phyloP scores from a whole-genome alignment of 2,329 filamentous ascomycete species.

The Penicillium sp. region DNA sequence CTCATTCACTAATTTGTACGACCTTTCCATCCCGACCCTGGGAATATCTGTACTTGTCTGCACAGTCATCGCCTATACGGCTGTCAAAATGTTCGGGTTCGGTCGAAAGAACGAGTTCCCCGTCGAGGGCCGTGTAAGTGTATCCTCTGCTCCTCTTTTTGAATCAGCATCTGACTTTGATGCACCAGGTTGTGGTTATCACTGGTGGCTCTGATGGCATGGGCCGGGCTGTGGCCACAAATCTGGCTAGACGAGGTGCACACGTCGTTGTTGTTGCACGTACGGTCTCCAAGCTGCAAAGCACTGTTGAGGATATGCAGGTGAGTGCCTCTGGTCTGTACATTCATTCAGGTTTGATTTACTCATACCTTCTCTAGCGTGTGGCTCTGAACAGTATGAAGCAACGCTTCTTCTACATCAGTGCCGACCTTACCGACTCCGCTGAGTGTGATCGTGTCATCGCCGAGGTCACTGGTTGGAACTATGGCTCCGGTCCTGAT shows the following conservation, averaged over 20 bases:
- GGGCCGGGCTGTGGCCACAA: constrained; percentile 74
- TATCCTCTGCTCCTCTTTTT: background rate
- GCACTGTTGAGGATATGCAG: constrained; percentile 68
- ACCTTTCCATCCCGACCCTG: constrained; percentile 30
- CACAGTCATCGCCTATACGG: constrained; percentile 37
- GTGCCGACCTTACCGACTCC: constrained; percentile 76
- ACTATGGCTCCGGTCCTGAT: constrained; percentile 73
- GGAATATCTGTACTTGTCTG: constrained; percentile 38
- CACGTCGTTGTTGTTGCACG: constrained; percentile 85
- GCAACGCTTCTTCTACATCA: constrained; percentile 83
- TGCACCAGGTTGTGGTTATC: constrained; percentile 75
- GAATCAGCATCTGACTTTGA: constrained; percentile 16
- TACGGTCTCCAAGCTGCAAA: constrained; percentile 72
- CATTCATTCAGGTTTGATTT: background rate
- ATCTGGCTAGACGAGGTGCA: constrained; percentile 81
- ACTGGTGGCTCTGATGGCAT: constrained; percentile 94
- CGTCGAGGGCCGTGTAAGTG: constrained; percentile 77
- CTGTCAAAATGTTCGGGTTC: constrained; percentile 46
- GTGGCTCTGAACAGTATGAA: constrained; percentile 66
- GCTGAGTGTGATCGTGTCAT: constrained; percentile 73
- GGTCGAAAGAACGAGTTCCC: constrained; percentile 72
- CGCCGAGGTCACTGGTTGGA: constrained; percentile 76
- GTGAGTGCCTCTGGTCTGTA: constrained; percentile 45
- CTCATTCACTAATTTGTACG: constrained; percentile 23
- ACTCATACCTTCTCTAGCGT: constrained; percentile 50